Conservation (phyloP, 2,329 filamentous ascomycete species). For the Paecilomyces fulvus region DNA sequence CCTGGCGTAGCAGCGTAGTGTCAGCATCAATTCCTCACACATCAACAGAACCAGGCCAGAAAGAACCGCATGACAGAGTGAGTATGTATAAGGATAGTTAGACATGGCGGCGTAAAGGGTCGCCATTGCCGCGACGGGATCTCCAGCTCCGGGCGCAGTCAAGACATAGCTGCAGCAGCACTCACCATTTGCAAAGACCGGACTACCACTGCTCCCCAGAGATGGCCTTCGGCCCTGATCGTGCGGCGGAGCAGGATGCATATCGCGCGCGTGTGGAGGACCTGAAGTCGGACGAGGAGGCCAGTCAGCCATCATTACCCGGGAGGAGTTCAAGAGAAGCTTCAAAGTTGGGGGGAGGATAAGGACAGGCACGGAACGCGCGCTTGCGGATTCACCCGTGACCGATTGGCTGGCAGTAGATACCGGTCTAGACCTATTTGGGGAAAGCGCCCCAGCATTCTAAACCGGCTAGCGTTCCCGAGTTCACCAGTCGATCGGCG, state of each 20-base stretch:
- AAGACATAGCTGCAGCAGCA: constrained; percentile 3
- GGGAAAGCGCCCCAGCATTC: constrained; percentile 15
- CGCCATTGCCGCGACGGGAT: neutral
- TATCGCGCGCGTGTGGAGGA: constrained; percentile 18
- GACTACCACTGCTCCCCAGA: constrained; percentile 28
- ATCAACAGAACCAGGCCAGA: neutral
- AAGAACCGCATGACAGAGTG: neutral
- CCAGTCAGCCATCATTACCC: constrained; percentile 1
- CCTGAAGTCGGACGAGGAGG: constrained; percentile 1
- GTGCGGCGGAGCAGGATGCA: constrained; percentile 26
- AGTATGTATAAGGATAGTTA: neutral
- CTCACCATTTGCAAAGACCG: constrained; percentile 29
- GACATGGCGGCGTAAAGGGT: neutral
- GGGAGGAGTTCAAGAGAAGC: neutral
- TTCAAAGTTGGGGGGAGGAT: constrained; percentile 4
- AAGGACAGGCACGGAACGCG: constrained; percentile 12
- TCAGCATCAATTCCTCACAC: constrained; percentile 2
- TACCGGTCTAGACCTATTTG: constrained; percentile 18
- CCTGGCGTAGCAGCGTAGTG: constrained; percentile 9
- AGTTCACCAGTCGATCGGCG: constrained; percentile 11
- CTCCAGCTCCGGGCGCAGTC: neutral
- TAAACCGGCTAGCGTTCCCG: constrained; percentile 28
- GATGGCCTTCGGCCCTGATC: constrained; percentile 27
- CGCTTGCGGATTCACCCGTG: constrained; percentile 6
- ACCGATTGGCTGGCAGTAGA: constrained; percentile 10